Conservation (phyloP, 345 rosid genomes). For the Aegle marmelos region DNA sequence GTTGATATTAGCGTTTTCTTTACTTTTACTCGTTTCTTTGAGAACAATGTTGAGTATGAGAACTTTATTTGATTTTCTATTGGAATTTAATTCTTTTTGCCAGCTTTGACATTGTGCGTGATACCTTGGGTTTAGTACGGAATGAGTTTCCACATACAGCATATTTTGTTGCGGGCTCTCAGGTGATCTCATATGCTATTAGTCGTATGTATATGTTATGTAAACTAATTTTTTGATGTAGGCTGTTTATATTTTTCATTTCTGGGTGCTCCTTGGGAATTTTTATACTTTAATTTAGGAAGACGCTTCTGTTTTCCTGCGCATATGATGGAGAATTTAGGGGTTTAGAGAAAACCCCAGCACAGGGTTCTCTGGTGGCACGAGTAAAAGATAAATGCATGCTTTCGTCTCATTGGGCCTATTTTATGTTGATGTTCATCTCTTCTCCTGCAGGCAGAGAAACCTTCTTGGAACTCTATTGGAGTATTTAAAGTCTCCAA, state of each 20-base stretch:
- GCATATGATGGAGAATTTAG: neutral
- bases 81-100: slow-evolving; percentile 15
- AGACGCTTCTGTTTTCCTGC: neutral
- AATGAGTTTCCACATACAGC: slow-evolving; percentile 84
- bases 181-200: slow-evolving; percentile 39
- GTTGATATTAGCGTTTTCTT: neutral
- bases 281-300: neutral
- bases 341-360: neutral
- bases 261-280: neutral
- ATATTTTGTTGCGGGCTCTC: slow-evolving; percentile 90
- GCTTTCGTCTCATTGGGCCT: neutral
- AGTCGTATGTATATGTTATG: neutral
- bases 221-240: neutral
- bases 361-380: neutral
- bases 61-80: slow-evolving; percentile 1
- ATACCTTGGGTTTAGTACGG: slow-evolving; percentile 79
- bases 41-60: neutral
- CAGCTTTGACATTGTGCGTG: slow-evolving; percentile 83
- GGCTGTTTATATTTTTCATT: neutral
- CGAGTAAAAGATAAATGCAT: neutral
- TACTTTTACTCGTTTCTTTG: neutral
- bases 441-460: slow-evolving; percentile 68
- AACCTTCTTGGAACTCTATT: slow-evolving; percentile 67
- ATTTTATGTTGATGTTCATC: neutral
- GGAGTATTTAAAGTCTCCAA: slow-evolving; percentile 76